Percentiles rank a stretch among this genome's conserved stretches.
phyloP scores from a whole-genome alignment of 1,284 basidiomycete species.

The Abortiporus biennis region DNA sequence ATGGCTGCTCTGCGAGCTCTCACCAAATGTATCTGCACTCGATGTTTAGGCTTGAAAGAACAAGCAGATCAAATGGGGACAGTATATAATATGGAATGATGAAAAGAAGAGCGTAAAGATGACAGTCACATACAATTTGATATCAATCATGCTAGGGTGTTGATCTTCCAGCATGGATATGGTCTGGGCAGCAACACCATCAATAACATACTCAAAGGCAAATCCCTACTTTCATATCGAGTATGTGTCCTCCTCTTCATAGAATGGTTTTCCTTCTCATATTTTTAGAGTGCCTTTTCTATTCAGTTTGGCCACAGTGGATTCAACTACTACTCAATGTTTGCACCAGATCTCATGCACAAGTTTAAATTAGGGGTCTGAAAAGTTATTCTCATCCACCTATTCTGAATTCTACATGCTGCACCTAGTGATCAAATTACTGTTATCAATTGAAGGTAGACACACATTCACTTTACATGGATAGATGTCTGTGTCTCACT shows the following conservation, averaged over 20 bases:
- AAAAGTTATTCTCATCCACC: slow-evolving; percentile 19
- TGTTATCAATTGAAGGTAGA: not conserved
- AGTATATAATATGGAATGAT: not conserved
- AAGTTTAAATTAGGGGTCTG: slow-evolving; percentile 23
- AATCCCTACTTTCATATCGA: slow-evolving; percentile 1
- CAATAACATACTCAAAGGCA: not conserved
- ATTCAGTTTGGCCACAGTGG: slow-evolving; percentile 2
- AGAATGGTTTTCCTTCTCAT: too few species aligned
- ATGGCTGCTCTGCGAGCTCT: slow-evolving; percentile 22
- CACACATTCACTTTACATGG: not conserved
- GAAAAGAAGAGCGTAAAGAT: not conserved
- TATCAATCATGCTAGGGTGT: not conserved
- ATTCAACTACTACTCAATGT: slow-evolving; percentile 15
- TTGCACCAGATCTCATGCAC: slow-evolving; percentile 21
- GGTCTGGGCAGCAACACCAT: not conserved
- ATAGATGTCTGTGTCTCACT: not conserved
- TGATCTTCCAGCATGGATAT: not conserved
- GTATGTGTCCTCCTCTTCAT: too few species aligned
- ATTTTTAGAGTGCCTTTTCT: slow-evolving; percentile 31
- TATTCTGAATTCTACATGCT: slow-evolving; percentile 19
- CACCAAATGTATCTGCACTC: slow-evolving; percentile 22
- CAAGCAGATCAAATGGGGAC: not conserved
- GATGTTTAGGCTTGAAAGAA: slow-evolving; percentile 18
- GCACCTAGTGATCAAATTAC: slow-evolving; percentile 2
- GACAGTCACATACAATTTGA: not conserved